Evolutionary conservation across 495 filamentous ascomycete genomes (phyloP).

Genomic region (Xylaria bambusicola): DNA sequence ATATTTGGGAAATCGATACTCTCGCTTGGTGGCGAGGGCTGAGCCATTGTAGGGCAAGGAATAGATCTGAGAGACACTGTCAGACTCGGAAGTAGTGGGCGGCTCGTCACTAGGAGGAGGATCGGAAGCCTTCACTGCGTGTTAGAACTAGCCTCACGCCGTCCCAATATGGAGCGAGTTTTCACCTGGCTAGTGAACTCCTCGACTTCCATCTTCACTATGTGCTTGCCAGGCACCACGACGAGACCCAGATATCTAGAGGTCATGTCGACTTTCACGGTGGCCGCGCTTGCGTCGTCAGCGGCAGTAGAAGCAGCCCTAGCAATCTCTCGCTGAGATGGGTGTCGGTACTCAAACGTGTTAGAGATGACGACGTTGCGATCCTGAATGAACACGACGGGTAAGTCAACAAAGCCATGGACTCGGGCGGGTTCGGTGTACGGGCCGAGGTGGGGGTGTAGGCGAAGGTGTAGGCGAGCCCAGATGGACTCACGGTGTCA

Average conservation of each 20-base stretch:
- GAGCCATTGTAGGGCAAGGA: neutral
- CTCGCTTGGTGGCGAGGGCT: too few species aligned
- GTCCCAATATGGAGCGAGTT: slow-evolving; percentile 25
- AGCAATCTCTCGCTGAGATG: slow-evolving; percentile 53
- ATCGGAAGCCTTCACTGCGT: too few species aligned
- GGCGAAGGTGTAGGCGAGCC: neutral
- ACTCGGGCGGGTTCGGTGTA: too few species aligned
- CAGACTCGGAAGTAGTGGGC: too few species aligned
- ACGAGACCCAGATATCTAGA: slow-evolving; percentile 86
- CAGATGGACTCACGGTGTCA: slow-evolving; percentile 66
- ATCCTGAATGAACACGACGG: slow-evolving; percentile 32
- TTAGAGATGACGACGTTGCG: slow-evolving; percentile 81
- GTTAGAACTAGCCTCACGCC: slow-evolving; percentile 19
- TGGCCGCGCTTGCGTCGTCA: slow-evolving; percentile 33
- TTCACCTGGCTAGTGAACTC: slow-evolving; percentile 58
- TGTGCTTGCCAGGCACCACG: slow-evolving; percentile 83
- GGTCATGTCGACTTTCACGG: slow-evolving; percentile 68
- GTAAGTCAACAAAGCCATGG: neutral
- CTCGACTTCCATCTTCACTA: slow-evolving; percentile 87
- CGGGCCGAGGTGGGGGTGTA: too few species aligned
- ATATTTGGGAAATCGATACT: too few species aligned
- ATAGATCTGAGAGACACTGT: too few species aligned
- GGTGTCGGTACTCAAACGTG: slow-evolving; percentile 85
- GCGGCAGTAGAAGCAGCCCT: slow-evolving; percentile 42
- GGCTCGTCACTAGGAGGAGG: too few species aligned